Base-by-base conservation (phyloP, 2,329 filamentous ascomycete genomes). In the Monilinia fructicola region DNA sequence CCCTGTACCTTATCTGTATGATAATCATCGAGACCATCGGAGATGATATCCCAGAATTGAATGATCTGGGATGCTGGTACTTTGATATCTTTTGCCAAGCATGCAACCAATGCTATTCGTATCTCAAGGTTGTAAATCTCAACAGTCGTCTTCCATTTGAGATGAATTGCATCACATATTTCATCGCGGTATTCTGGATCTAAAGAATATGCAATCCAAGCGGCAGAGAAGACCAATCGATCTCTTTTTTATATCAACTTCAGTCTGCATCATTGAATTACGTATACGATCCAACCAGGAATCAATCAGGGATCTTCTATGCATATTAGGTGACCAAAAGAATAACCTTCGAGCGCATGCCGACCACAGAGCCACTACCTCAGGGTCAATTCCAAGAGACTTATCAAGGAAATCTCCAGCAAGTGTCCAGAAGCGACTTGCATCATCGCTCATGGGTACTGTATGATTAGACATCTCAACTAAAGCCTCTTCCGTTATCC, bases 1-100 rank as follows among this genome's bases (percentile, higher is more conserved):
- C 95, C 95, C 66, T 93, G 84, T 18, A 93, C 89, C n/a, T 31
- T 28, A 71, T 92, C 94, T 4, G 92, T 93, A 0, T 92, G 96
- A 74, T 98, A 98, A 76, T 99, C 93, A 71, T 94, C 90, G 38
- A 99, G 78, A 0, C 89, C 87, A 52, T 84, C 83, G 0, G 77
- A 74, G 11, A 90, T 77, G 16, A 76, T 68, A 23, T 67, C 26
- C 10, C 69, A 54, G 46, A 75, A 72, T 1, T 58, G 31, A 7
- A 50, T 16, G 11, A 68, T 50, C 48, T 70, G 62, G 1, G 61
- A 67, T 0, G 67, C 44, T 10, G 74, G 55, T 5, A 84, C 75
- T 7, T 78, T 77, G 66, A 81, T 83, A 5, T 60, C 44, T 44
- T 78, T 78, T 1, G 80, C 77, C 38, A 89, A 76, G 60, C 83